Conservation (phyloP, 495 filamentous ascomycete species). For the Lasiosphaeria hispida region DNA sequence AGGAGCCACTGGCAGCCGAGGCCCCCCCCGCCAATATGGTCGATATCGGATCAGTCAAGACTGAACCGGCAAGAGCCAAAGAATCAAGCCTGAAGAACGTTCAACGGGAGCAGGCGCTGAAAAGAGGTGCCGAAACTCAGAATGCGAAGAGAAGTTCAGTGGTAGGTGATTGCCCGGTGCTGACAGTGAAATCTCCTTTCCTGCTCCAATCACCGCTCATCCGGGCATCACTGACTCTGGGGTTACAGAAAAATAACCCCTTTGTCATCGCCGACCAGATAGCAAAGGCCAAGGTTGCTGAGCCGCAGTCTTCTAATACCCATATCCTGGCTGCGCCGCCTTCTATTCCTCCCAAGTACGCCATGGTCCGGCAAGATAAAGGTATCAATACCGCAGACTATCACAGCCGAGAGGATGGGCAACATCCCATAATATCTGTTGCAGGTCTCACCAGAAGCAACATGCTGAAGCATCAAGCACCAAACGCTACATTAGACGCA, state of each 20-base stretch:
- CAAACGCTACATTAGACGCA: too few relatives aligned
- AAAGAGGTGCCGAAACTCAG: not conserved
- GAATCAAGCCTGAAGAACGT: not conserved
- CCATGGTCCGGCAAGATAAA: not conserved
- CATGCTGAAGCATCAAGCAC: too few relatives aligned
- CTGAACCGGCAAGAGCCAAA: not conserved
- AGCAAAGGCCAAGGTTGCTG: slow-evolving; percentile 13
- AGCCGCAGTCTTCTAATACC: slow-evolving; percentile 5
- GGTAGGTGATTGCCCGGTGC: slow-evolving; percentile 7
- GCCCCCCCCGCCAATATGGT: not conserved
- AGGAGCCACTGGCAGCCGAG: not conserved
- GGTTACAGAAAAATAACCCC: slow-evolving; percentile 22
- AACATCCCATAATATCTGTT: too few relatives aligned
- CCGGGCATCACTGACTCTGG: slow-evolving; percentile 1
- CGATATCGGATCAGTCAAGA: not conserved
- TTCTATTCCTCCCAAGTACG: slow-evolving; percentile 5
- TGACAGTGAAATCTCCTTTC: not conserved
- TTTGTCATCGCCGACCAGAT: slow-evolving; percentile 30
- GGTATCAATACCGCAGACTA: not conserved
- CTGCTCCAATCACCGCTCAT: not conserved
- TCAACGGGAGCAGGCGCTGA: not conserved
- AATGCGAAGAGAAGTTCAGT: slow-evolving; percentile 17
- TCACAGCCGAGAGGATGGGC: too few relatives aligned
- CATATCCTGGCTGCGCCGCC: not conserved
- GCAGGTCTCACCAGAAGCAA: not conserved